Evolutionary conservation across 1,284 basidiomycete genomes (phyloP).

Genomic region (Calocybe gambosa): DNA sequence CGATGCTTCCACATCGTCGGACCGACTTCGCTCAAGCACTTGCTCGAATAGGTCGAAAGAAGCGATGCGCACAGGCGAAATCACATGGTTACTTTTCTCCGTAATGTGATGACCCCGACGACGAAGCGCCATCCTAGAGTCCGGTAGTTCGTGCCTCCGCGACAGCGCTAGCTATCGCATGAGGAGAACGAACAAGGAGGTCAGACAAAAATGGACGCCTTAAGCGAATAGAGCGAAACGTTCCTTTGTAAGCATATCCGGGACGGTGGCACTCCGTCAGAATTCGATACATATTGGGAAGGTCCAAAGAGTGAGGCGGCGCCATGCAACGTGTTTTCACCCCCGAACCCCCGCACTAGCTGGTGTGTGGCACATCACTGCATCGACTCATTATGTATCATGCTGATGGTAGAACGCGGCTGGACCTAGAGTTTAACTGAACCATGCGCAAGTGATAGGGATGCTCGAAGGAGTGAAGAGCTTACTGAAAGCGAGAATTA

Average conservation of each 20-base stretch:
- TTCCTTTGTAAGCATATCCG: background rate
- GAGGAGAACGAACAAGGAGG: background rate
- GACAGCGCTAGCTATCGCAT: background rate
- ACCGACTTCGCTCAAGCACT: slow-evolving; percentile 2
- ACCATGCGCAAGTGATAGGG: background rate
- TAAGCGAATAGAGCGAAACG: background rate
- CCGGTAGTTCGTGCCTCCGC: slow-evolving; percentile 7
- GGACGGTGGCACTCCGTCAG: slow-evolving; percentile 1
- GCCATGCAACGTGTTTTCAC: slow-evolving; percentile 8
- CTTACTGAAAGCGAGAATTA: slow-evolving; percentile 3
- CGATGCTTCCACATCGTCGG: slow-evolving; percentile 7
- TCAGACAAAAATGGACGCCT: background rate
- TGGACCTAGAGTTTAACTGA: slow-evolving; percentile 1
- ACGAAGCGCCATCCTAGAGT: slow-evolving; percentile 4
- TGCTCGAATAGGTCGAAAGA: background rate
- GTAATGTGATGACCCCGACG: background rate
- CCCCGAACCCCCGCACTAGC: slow-evolving; percentile 1
- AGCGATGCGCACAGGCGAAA: background rate
- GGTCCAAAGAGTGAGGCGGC: slow-evolving; percentile 6
- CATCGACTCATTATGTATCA: background rate
- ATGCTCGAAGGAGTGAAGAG: background rate
- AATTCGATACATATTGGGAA: slow-evolving; percentile 1
- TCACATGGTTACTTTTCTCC: background rate
- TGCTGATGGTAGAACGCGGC: background rate
- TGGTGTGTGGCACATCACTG: background rate